Base-by-base conservation (phyloP, 768 basidiomycete species). In the Leccinellum rugosiceps region DNA sequence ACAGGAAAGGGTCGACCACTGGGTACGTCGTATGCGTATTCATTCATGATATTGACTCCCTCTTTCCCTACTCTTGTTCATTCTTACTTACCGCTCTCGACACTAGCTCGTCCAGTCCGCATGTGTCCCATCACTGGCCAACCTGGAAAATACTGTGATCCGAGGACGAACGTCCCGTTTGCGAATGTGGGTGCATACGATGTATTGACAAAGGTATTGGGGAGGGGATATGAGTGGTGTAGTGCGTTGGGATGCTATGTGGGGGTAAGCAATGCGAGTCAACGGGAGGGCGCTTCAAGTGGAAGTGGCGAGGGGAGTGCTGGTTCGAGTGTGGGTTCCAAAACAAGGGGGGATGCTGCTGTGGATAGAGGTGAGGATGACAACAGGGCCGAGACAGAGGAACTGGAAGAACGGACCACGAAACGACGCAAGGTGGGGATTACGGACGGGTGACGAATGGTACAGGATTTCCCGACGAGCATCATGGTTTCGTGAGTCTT, bases 51-150 rank as follows among this genome's bases (percentile, higher is more conserved):
- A 10, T 35, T 52, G 23, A 50, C 15, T 4, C 26, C 49, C 21
- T 14, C 34, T 26, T 14, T 14, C 45, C 13, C 8, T 26, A 15
- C n/a, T 11, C 25, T 28, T n/a, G 3, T 32, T 17, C 23, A 32
- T 7, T 35, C 19, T 38, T 38, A n/a, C 19, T 31, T 8, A 0
- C 35, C 21, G 31, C 9, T 49, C 11, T 17, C 15, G 21, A 45
- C 41, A 4, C 14, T 45, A 57, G 92, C 80, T 25, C 87, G 88
- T 15, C 85, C 85, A 0, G 78, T 78, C 17, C 82, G 80, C 54
- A 76, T 70, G 7, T 96, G 94, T 68, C 83, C 83, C 0, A 83
- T 98, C 58, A 95, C 92, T 0, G 95, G 95, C 3, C 78, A 78
- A 44, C 77, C 79, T 4, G 94, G 93, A 0, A 80, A 75, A 46